phyloP scores from a whole-genome alignment of 805 yeast species.

The Hanseniaspora vineae region DNA sequence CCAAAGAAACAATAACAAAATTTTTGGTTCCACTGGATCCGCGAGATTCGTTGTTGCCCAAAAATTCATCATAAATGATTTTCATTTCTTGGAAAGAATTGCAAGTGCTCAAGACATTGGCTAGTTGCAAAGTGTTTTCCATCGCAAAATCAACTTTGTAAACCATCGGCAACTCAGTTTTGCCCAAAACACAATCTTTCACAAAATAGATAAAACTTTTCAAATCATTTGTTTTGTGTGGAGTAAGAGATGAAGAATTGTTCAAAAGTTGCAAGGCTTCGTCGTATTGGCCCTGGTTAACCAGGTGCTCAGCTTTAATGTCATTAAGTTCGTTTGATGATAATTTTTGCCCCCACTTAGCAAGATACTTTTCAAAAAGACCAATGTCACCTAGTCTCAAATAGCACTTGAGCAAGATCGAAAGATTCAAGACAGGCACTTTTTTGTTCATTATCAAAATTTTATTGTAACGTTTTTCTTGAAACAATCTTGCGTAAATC shows the following conservation, averaged over 20 bases:
- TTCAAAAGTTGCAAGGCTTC: conserved; percentile 12
- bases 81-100: conserved; percentile 11
- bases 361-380: conserved; percentile 9
- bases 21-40: background rate
- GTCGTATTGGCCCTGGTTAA: conserved; percentile 11
- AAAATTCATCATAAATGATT: conserved; percentile 4
- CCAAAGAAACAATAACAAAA: background rate
- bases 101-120: conserved; percentile 16
- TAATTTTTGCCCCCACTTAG: conserved; percentile 10
- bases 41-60: background rate
- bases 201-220: conserved; percentile 17
- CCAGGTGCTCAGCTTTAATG: conserved; percentile 15
- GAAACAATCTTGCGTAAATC: conserved; percentile 14
- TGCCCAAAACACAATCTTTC: conserved; percentile 1
- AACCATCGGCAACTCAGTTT: conserved; percentile 2
- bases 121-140: conserved; percentile 17
- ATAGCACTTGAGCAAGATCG: conserved; percentile 14
- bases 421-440: conserved; percentile 16
- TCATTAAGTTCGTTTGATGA: conserved; percentile 6
- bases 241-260: conserved; percentile 5
- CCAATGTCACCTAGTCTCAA: conserved; percentile 15
- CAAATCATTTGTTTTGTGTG: conserved; percentile 13
- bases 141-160: conserved; percentile 5
- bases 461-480: conserved; percentile 8
- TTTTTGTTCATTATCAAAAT: conserved; percentile 14